Conservation (phyloP, 805 yeast genomes). For the Wickerhamiella alocasiicola region DNA sequence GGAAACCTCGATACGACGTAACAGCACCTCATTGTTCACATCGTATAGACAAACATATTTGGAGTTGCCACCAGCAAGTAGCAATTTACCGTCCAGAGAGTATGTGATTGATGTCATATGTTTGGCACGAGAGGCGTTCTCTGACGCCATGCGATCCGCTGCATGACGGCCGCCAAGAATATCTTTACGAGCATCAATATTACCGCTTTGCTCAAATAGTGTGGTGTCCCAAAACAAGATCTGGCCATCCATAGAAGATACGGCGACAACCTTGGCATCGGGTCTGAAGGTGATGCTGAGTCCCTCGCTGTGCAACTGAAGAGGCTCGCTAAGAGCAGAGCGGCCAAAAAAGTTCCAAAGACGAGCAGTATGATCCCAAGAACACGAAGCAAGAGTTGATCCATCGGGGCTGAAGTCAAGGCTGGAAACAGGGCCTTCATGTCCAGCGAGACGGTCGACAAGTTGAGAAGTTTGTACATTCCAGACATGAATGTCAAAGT, state of each 20-base stretch:
- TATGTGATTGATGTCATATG: slow-evolving; percentile 69
- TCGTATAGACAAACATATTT: slow-evolving; percentile 87
- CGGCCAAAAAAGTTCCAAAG: slow-evolving; percentile 89
- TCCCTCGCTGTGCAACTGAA: slow-evolving; percentile 74
- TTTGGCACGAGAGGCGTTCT: slow-evolving; percentile 73
- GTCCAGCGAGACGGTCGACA: slow-evolving; percentile 79
- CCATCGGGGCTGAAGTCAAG: slow-evolving; percentile 77
- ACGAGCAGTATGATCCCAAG: slow-evolving; percentile 93
- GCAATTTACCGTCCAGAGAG: slow-evolving; percentile 77
- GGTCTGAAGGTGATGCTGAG: slow-evolving; percentile 75
- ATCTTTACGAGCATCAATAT: slow-evolving; percentile 77
- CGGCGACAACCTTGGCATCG: slow-evolving; percentile 84
- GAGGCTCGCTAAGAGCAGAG: slow-evolving; percentile 78
- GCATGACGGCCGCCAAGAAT: slow-evolving; percentile 66
- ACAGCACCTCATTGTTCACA: slow-evolving; percentile 70
- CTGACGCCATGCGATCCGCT: slow-evolving; percentile 70
- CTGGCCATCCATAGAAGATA: slow-evolving; percentile 79
- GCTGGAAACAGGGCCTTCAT: slow-evolving; percentile 88
- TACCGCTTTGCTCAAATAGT: slow-evolving; percentile 64
- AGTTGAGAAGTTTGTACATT: slow-evolving; percentile 92
- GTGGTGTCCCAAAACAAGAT: slow-evolving; percentile 74
- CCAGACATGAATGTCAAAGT: slow-evolving; percentile 89
- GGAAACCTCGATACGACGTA: slow-evolving; percentile 73
- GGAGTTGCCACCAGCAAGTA: slow-evolving; percentile 89
- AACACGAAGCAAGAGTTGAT: slow-evolving; percentile 69